Base-by-base conservation (phyloP, 352 stramenopile species). In the Phytophthora pisi region DNA sequence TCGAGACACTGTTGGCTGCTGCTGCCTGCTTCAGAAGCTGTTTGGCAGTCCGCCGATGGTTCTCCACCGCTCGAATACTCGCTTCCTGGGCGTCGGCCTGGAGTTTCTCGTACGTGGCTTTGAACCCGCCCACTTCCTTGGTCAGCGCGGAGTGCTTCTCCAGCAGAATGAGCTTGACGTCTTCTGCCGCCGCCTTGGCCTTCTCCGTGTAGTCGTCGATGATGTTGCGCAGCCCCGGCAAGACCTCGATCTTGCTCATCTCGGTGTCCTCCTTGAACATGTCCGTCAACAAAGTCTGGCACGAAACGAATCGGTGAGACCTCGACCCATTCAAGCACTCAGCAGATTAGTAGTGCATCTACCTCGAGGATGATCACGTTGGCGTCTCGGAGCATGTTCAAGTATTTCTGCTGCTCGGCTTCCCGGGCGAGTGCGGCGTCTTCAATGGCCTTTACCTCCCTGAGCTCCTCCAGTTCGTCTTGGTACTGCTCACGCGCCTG, bases 231-330 rank as follows among this genome's bases (percentile, higher is more conserved):
- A 98, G 68, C 0, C 87, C 90, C 28, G 93, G 93, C 1, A 98
- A 72, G 31, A 96, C 78, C 58, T 96, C 86, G 38, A 98, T 94
- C 72, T 97, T 97, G 69, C 70, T 84, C 70, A 97, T 95, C 55
- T 98, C 94, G 11, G 79, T 87, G 77, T 98, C 93, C 42, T 97
- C 91, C 42, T 87, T 88, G 64, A 98, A 98, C 88, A 98, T 97
- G 63, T 98, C 92, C 54, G 75, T 71, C 49, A 97, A 75, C 24
- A 97, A 75, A 47, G 86, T 97, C 79, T 96, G 31, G 5, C 16
- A 34, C 23, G 24, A 16, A 42, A 42, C 16, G 4, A 47, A 47
- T 16, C 40, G 1, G 16, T 47, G 16, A 47, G 40, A 42, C 40
- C 36, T 43, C 5, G 11, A 6, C 11, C 0, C 36, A 18, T 18